Evolutionary conservation across 225 moss, liverwort and hornwort genomes (phyloP).

Genomic region (Polytrichum commune): DNA sequence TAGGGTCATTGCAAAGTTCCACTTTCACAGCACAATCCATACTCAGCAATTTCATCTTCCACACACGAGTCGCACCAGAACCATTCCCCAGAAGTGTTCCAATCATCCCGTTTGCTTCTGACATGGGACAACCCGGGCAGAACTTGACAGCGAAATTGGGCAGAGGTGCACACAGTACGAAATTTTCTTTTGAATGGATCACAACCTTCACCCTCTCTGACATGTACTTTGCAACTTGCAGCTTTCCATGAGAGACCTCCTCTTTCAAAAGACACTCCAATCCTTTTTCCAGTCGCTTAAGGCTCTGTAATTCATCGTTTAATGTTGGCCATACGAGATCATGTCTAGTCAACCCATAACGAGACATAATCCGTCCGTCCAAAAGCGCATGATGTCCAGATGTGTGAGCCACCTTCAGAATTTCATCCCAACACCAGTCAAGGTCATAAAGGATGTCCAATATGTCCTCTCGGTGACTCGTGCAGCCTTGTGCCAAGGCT

Average conservation of each 20-base stretch:
- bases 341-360: too few species aligned
- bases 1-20: background rate
- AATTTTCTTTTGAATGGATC: background rate
- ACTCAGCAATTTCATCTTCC: background rate
- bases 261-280: background rate
- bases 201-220: background rate
- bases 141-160: background rate
- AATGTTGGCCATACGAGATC: too few species aligned
- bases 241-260: background rate
- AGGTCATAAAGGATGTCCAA: background rate
- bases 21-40: background rate
- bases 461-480: background rate
- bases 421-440: background rate
- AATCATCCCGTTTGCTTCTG: background rate
- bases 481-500: background rate
- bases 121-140: background rate
- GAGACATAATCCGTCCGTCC: too few species aligned
- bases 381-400: too few species aligned
- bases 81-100: background rate
- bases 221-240: background rate
- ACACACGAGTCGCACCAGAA: background rate
- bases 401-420: background rate
- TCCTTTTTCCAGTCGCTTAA: background rate
- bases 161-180: background rate
- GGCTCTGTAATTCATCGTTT: background rate